Evolutionary conservation across 257 asterid species (phyloP), one percentile per base, ranked within the genome.

Genomic region (Solanum sejunctum): DNA sequence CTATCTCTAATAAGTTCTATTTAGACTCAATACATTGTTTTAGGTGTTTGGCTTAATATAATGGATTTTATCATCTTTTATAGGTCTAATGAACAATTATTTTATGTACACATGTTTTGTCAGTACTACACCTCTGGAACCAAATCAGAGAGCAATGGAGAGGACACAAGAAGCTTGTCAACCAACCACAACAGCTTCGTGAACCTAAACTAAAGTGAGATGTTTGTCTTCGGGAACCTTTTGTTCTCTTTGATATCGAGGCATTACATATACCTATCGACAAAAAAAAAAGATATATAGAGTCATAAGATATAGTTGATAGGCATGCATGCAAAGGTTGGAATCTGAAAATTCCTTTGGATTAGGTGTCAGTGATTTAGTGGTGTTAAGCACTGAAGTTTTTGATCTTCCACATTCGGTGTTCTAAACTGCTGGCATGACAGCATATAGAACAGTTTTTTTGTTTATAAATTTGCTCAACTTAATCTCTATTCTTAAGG

Each of bases 181-280:
- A 49, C 56, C 86, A 26, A 51, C 51, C 91, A 56, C 91, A 86
- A 80, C 87, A 89, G 82, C 90, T 54, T 43, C 88, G 57, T 39
- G 98, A 93, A 86, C 97, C 95, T 85, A 91, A 71, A 84, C 85
- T 92, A 89, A 92, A 93, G 97, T 94, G 84, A 83, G 86, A 88
- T 88, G 43, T 47, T 81, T 73, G n/a, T n/a, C 36, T 72, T 45
- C 41, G 39, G n/a, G 39, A 10, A n/a, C 20, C 11, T 2, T 11
- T n/a, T 2, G 6, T 45, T 41, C 80, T 72, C 18, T 11, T 72
- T 43, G 57, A 45, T 72, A 72, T 72, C 6, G 80, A 72, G 11
- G 57, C 57, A 43, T 43, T 11, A 3, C 80, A 72, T 43, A 45
- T 72, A 72, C 23, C 75, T 67, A 67, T 32, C 6, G 5, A 10